A percentile compares a stretch with the other conserved stretches of the same genome.
These are phyloP conservation scores for Moesziomyces globuligerus DNA, from an alignment of 1,284 basidiomycete species.

Conservation along the genomic window DNA sequence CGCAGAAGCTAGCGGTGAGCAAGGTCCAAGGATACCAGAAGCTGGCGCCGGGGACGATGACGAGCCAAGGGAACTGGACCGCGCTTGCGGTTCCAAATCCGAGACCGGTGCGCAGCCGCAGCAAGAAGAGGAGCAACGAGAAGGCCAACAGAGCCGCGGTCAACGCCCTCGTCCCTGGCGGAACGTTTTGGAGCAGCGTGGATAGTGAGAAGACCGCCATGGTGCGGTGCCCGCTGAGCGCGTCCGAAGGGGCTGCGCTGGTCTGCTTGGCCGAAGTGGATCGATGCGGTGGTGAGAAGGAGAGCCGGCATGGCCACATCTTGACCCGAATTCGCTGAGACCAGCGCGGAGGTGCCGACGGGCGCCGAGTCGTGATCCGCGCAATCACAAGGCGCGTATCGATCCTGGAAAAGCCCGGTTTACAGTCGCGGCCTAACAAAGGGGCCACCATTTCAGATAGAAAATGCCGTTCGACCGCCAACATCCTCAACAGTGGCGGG, in stretches of 20 bases:
- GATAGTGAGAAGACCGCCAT: slow-evolving; percentile 54
- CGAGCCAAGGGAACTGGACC: slow-evolving; percentile 77
- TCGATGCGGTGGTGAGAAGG: background rate
- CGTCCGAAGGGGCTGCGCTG: background rate
- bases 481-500: background rate
- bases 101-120: slow-evolving; percentile 47
- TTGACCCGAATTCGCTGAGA: slow-evolving; percentile 1
- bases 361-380: background rate
- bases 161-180: slow-evolving; percentile 35
- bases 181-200: slow-evolving; percentile 40
- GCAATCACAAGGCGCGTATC: background rate
- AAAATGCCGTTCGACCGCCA: no score
- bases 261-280: background rate
- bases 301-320: background rate
- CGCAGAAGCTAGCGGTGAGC: slow-evolving; percentile 84
- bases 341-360: slow-evolving; percentile 1
- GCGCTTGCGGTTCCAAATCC: slow-evolving; percentile 68
- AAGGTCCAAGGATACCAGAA: slow-evolving; percentile 91
- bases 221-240: background rate
- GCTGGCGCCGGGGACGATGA: slow-evolving; percentile 83
- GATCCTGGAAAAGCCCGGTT: background rate
- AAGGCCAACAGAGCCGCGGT: slow-evolving; percentile 44
- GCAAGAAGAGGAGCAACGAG: slow-evolving; percentile 39
- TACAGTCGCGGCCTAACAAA: background rate
- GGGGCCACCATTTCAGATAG: no score